A percentile compares a stretch with the other conserved stretches of the same genome.
phyloP scores from a whole-genome alignment of 495 filamentous ascomycete genomes.

The Penicillium canescens region DNA sequence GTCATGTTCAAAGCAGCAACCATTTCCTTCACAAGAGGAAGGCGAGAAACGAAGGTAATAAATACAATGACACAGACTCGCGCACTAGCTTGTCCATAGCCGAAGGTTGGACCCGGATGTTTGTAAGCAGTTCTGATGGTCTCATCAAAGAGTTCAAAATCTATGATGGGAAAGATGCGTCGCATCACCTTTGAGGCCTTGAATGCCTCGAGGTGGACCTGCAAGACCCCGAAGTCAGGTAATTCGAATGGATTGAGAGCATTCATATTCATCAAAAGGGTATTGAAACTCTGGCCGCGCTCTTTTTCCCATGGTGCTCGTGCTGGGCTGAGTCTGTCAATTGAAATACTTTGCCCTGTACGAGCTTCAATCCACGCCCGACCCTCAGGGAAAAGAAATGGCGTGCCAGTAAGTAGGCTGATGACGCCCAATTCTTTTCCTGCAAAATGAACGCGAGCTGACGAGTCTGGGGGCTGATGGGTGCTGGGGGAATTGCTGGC shows the following conservation, averaged over 20 bases:
- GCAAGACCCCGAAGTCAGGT: slow-evolving; percentile 23
- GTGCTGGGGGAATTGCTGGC: slow-evolving; percentile 21
- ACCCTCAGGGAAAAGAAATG: slow-evolving; percentile 45
- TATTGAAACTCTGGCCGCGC: slow-evolving; percentile 23
- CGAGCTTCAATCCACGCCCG: slow-evolving; percentile 47
- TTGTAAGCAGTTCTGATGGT: slow-evolving; percentile 45
- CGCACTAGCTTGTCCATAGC: slow-evolving; percentile 22
- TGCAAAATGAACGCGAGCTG: slow-evolving; percentile 49
- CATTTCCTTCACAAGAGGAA: slow-evolving; percentile 21
- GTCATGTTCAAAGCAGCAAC: not conserved
- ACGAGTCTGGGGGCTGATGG: slow-evolving; percentile 21
- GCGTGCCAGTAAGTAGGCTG: slow-evolving; percentile 47
- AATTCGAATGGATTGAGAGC: slow-evolving; percentile 26
- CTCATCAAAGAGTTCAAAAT: slow-evolving; percentile 37
- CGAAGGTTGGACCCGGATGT: slow-evolving; percentile 9
- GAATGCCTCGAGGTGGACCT: slow-evolving; percentile 27
- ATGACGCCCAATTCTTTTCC: slow-evolving; percentile 47
- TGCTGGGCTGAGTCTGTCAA: slow-evolving; percentile 35
- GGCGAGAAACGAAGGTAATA: slow-evolving; percentile 34
- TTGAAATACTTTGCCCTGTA: slow-evolving; percentile 42
- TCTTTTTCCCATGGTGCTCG: slow-evolving; percentile 38
- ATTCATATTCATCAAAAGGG: slow-evolving; percentile 24
- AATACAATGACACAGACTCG: slow-evolving; percentile 50
- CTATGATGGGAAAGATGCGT: slow-evolving; percentile 45
- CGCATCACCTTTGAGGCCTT: slow-evolving; percentile 30